These are phyloP conservation scores for Aspergillus latus DNA, from an alignment of 2,329 filamentous ascomycete species.

Conservation along the genomic window DNA sequence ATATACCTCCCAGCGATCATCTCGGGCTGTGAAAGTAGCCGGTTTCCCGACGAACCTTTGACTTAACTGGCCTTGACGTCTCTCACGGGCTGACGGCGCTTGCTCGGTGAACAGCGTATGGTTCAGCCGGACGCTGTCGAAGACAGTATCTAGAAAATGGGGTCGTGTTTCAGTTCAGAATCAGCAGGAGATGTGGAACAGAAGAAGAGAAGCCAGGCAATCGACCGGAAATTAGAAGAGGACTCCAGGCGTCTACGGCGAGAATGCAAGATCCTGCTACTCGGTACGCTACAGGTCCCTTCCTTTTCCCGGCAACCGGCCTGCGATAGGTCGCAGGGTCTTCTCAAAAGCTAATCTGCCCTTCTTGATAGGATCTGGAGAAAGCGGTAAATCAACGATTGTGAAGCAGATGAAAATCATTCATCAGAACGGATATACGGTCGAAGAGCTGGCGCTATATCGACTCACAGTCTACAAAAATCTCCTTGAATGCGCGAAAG, in stretches of 20 bases:
- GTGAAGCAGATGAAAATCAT: constrained; percentile 99
- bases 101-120: constrained; percentile 27
- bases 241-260: constrained; percentile 87
- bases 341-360: constrained; percentile 3
- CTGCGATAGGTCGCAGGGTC: background rate
- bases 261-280: constrained; percentile 97
- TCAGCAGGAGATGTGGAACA: constrained; percentile 78
- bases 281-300: constrained; percentile 59
- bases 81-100: constrained; percentile 28
- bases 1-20: constrained; percentile 4
- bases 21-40: constrained; percentile 1
- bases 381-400: constrained; percentile 98
- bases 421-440: constrained; percentile 94
- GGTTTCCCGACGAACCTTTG: constrained; percentile 3
- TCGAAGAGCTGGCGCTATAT: constrained; percentile 91
- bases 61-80: constrained; percentile 21
- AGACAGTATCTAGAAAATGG: constrained; percentile 60
- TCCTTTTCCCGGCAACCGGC: background rate
- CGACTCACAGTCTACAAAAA: constrained; percentile 98
- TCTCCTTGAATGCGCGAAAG: constrained; percentile 92
- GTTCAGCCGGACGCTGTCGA: constrained; percentile 24
- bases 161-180: constrained; percentile 85
- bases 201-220: constrained; percentile 95
- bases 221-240: constrained; percentile 90
- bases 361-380: constrained; percentile 73